Percentiles rank a stretch among this genome's conserved stretches.
Conservation (phyloP, 2,329 filamentous ascomycete species). For the Aspergillus novoparasiticus region DNA sequence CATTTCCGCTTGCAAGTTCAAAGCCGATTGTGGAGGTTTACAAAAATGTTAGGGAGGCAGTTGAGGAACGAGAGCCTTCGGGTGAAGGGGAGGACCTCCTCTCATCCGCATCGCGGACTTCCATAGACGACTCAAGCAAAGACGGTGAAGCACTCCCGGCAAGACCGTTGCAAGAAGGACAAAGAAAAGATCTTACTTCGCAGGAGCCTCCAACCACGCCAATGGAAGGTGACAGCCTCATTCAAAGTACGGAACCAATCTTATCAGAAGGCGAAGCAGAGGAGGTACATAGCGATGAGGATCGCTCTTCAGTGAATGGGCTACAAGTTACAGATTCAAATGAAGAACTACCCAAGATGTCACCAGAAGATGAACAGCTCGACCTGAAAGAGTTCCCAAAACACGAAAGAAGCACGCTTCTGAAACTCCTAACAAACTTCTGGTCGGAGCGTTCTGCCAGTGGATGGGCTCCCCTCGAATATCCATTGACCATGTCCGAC, state of each 20-base stretch:
- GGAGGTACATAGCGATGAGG: constrained; percentile 69
- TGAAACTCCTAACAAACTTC: constrained; percentile 96
- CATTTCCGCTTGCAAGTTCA: constrained; percentile 88
- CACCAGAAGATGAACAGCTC: constrained; percentile 56
- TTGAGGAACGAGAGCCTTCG: constrained; percentile 72
- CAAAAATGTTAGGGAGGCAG: constrained; percentile 87
- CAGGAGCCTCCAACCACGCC: constrained; percentile 37
- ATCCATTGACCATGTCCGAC: constrained; percentile 82
- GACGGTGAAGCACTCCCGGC: constrained; percentile 30
- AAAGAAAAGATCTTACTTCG: constrained; percentile 37
- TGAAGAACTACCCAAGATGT: constrained; percentile 55
- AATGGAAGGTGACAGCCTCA: constrained; percentile 46
- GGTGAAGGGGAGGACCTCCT: constrained; percentile 60
- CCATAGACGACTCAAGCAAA: constrained; percentile 36
- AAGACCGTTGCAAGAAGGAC: constrained; percentile 26
- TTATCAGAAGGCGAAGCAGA: constrained; percentile 71
- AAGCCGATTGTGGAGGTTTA: constrained; percentile 96
- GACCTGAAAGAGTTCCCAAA: constrained; percentile 78
- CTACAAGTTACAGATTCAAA: constrained; percentile 60
- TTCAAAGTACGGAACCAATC: constrained; percentile 52
- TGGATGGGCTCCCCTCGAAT: constrained; percentile 89
- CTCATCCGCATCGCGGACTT: constrained; percentile 27
- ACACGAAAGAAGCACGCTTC: constrained; percentile 87
- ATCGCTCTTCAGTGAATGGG: constrained; percentile 70
- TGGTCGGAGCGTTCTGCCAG: constrained; percentile 98